Percentiles rank a stretch among this genome's conserved stretches.
Conservation (phyloP, 2,329 filamentous ascomycete genomes). For the Apiospora sp. region DNA sequence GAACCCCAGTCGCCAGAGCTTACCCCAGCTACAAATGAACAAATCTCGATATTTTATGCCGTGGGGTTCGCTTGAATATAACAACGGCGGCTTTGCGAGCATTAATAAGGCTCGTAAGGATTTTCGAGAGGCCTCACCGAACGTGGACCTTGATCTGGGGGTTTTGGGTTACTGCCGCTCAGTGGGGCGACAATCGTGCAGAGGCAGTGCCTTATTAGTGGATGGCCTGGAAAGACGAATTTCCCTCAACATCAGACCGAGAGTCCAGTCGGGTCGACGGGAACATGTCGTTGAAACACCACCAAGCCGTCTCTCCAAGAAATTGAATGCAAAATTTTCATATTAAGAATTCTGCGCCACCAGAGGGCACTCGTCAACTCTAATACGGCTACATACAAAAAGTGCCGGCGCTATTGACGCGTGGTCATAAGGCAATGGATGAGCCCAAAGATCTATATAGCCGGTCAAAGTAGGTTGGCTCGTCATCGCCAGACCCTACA, state of each 20-base stretch:
- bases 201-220: constrained; percentile 17
- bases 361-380: neutral
- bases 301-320: neutral
- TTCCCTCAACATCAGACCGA: neutral
- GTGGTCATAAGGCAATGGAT: neutral
- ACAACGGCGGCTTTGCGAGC: neutral
- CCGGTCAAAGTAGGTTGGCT: neutral
- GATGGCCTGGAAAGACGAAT: neutral
- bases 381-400: constrained; percentile 4
- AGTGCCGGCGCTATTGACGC: constrained; percentile 4
- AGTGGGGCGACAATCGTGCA: constrained; percentile 5
- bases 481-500: neutral
- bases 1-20: neutral
- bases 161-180: constrained; percentile 14
- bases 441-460: constrained; percentile 1
- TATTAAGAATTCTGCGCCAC: neutral
- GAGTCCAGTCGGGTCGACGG: neutral
- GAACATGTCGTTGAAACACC: neutral
- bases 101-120: neutral
- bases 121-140: constrained; percentile 2
- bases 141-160: neutral
- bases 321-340: neutral
- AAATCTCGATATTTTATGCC: neutral
- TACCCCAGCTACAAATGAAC: neutral
- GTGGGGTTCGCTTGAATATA: constrained; percentile 5